Evolutionary conservation across 1,284 basidiomycete species (phyloP).

Genomic region (Pseudozyma pruni): DNA sequence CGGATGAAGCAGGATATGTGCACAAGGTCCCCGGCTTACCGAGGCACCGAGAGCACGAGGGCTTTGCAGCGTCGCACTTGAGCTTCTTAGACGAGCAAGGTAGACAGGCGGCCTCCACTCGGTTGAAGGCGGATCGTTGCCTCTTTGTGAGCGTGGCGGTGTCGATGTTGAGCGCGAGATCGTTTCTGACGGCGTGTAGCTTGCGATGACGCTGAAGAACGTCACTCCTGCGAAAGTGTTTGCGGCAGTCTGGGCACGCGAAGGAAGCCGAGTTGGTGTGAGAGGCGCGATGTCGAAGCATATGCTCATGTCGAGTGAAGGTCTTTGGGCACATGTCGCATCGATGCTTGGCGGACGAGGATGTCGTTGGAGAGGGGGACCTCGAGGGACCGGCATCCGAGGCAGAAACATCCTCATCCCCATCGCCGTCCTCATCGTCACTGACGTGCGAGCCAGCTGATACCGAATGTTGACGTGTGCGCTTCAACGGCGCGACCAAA

Average conservation of each 20-base stretch:
- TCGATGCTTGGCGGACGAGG: slow-evolving; percentile 6
- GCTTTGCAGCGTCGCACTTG: slow-evolving; percentile 18
- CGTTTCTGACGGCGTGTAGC: slow-evolving; percentile 5
- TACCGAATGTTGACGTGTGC: too few relatives aligned
- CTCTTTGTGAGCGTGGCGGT: slow-evolving; percentile 14
- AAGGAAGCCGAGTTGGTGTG: slow-evolving; percentile 15
- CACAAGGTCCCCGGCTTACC: slow-evolving; percentile 7
- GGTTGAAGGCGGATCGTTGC: slow-evolving; percentile 12
- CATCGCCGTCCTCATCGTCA: too few relatives aligned
- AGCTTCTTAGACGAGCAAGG: slow-evolving; percentile 25
- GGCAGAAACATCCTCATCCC: too few relatives aligned
- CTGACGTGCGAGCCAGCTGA: too few relatives aligned
- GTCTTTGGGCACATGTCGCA: slow-evolving; percentile 21
- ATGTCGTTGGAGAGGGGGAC: too few relatives aligned
- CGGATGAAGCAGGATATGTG: slow-evolving; percentile 8
- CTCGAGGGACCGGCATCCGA: too few relatives aligned
- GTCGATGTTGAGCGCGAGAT: slow-evolving; percentile 12
- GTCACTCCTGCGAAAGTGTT: slow-evolving; percentile 19
- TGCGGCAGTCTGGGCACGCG: slow-evolving; percentile 15
- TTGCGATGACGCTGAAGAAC: slow-evolving; percentile 22
- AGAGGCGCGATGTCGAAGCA: slow-evolving; percentile 25
- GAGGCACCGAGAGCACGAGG: slow-evolving; percentile 20
- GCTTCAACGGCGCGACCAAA: too few relatives aligned
- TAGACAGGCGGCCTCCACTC: slow-evolving; percentile 21
- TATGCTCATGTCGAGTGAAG: slow-evolving; percentile 24